Conservation (phyloP, 164 flowering plant genomes). For the Berberis thunbergii region DNA sequence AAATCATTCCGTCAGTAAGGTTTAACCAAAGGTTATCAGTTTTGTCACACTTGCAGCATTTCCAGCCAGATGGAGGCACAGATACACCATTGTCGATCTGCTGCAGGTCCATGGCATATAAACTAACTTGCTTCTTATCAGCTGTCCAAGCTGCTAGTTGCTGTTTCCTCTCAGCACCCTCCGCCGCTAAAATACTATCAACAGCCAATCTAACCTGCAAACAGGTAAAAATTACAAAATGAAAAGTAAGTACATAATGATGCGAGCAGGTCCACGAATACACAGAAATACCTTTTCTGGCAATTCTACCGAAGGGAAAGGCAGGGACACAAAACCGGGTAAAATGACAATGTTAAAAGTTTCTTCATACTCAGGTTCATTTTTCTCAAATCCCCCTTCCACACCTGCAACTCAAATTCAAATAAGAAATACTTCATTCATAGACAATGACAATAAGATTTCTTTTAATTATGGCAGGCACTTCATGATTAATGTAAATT, state of each 20-base stretch:
- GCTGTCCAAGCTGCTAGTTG: constrained; percentile 86
- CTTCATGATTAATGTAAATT: no score
- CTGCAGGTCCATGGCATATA: constrained; percentile 54
- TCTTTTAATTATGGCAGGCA: not conserved
- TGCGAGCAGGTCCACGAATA: not conserved
- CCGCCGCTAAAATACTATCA: constrained; percentile 67
- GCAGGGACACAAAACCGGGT: constrained; percentile 64
- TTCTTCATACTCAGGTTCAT: constrained; percentile 78
- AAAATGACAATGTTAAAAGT: constrained; percentile 52
- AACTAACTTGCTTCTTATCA: constrained; percentile 70
- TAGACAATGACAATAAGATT: not conserved
- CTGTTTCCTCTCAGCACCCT: constrained; percentile 83
- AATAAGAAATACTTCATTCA: not conserved
- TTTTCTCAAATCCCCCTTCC: constrained; percentile 91
- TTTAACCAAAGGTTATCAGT: constrained; percentile 92
- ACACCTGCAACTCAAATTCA: constrained; percentile 43
- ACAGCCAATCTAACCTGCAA: constrained; percentile 85
- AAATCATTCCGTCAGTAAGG: constrained; percentile 90
- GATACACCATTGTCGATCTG: constrained; percentile 72
- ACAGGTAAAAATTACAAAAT: not conserved
- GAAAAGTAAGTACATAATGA: not conserved
- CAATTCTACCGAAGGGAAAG: constrained; percentile 89
- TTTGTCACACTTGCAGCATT: constrained; percentile 86
- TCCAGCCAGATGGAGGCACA: constrained; percentile 91
- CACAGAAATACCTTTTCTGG: constrained; percentile 70